A percentile compares a stretch with the other conserved stretches of the same genome.
phyloP scores from a whole-genome alignment of 805 yeast species.

The Barnettozyma siamensis region DNA sequence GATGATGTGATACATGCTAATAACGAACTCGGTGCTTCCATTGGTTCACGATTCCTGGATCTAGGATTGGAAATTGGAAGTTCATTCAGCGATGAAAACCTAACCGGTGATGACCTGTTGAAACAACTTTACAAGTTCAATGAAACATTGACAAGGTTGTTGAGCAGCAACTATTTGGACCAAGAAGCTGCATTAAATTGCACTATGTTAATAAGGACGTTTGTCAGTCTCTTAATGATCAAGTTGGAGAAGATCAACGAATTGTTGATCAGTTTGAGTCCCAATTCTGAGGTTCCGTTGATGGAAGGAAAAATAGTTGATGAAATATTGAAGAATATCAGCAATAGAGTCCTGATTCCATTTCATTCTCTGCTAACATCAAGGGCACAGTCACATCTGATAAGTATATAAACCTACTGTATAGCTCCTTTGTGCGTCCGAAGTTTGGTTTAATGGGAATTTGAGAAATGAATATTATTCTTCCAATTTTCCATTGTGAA shows the following conservation, averaged over 20 bases:
- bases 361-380: constrained; percentile 15
- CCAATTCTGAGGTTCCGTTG: no score
- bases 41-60: neutral
- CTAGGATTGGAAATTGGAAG: neutral
- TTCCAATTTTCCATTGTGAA: no score
- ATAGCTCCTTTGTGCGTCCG: no score
- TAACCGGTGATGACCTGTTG: constrained; percentile 9
- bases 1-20: constrained; percentile 22
- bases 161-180: constrained; percentile 2
- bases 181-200: constrained; percentile 10
- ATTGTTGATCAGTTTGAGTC: neutral
- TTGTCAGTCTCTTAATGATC: constrained; percentile 14
- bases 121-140: constrained; percentile 22
- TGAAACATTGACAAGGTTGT: constrained; percentile 22
- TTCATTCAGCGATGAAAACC: neutral
- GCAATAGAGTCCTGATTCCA: constrained; percentile 16
- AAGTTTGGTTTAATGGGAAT: no score
- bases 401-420: neutral
- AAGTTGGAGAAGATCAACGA: constrained; percentile 10
- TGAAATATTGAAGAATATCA: constrained; percentile 20
- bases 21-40: constrained; percentile 13
- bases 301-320: constrained; percentile 18
- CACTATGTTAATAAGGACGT: constrained; percentile 14
- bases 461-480: no score
- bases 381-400: constrained; percentile 7